Conservation (phyloP, 1,284 basidiomycete species). For the Apiotrichum brassicae region DNA sequence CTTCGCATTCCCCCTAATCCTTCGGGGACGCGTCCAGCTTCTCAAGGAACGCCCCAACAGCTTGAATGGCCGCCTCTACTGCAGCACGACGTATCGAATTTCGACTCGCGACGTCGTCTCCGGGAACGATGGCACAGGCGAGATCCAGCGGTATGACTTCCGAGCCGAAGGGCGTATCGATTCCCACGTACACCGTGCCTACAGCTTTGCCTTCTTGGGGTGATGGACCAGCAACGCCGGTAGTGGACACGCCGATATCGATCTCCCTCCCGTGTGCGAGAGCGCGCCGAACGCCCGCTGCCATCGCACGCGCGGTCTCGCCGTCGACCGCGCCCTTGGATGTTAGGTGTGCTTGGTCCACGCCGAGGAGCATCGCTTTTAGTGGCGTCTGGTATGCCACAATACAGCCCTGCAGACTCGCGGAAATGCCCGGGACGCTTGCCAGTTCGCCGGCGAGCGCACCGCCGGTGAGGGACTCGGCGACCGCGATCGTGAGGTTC, state of each 20-base stretch:
- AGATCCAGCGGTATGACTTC: background rate
- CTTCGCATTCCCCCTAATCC: too few species aligned
- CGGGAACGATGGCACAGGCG: background rate
- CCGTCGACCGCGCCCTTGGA: background rate
- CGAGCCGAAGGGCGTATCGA: background rate
- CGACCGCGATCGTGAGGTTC: background rate
- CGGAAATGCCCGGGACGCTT: background rate
- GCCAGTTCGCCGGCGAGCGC: background rate
- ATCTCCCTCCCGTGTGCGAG: background rate
- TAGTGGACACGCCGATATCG: background rate
- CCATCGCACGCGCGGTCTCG: background rate
- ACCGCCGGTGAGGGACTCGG: background rate
- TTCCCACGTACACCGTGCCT: background rate
- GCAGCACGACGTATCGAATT: background rate
- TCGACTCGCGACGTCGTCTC: background rate
- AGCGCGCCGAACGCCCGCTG: background rate
- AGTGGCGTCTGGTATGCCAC: background rate
- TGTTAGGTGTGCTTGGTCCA: background rate
- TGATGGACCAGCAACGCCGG: background rate
- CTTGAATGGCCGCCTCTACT: background rate
- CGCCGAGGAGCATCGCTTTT: background rate
- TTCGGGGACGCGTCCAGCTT: too few species aligned
- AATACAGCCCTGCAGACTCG: background rate
- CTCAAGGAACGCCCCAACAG: background rate
- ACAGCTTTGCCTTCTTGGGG: background rate